Percentiles rank a stretch among this genome's conserved stretches.
Evolutionary conservation across 192 early-diverging fungal species (phyloP).

Genomic region (Dissophora ornata): DNA sequence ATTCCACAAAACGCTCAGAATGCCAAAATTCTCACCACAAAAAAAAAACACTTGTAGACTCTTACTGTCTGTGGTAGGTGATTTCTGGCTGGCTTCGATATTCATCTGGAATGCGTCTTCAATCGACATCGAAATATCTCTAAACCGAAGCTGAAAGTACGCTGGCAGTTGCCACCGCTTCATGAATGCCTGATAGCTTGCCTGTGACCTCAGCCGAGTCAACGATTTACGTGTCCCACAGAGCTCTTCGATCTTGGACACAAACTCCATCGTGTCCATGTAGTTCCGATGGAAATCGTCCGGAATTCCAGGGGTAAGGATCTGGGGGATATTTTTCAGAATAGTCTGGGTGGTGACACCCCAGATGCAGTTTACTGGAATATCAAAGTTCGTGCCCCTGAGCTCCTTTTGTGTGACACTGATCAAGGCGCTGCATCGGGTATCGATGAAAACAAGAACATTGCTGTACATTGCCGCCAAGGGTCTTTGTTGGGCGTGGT

Average conservation of each 20-base stretch:
- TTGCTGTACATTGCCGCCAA: slow-evolving; percentile 67
- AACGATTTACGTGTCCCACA: slow-evolving; percentile 58
- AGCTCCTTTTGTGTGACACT: slow-evolving; percentile 67
- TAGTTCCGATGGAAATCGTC: slow-evolving; percentile 78
- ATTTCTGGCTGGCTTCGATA: slow-evolving; percentile 3
- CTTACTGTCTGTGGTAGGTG: slow-evolving; percentile 16
- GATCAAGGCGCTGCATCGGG: slow-evolving; percentile 62
- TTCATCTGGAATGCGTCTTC: slow-evolving; percentile 53
- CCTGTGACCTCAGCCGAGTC: slow-evolving; percentile 59
- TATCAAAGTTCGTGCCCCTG: slow-evolving; percentile 70
- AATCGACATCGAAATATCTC: slow-evolving; percentile 57
- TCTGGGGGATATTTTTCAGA: slow-evolving; percentile 57
- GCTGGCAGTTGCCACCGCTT: slow-evolving; percentile 69
- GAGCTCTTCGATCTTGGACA: slow-evolving; percentile 60
- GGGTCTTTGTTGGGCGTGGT: slow-evolving; percentile 9
- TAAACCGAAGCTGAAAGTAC: slow-evolving; percentile 71
- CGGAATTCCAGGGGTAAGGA: slow-evolving; percentile 73
- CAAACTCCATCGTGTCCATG: slow-evolving; percentile 65
- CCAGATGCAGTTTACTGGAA: slow-evolving; percentile 74
- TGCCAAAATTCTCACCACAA: no score
- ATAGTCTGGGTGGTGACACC: slow-evolving; percentile 60
- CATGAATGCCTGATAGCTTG: slow-evolving; percentile 66
- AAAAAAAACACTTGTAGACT: no score
- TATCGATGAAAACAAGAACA: slow-evolving; percentile 64
- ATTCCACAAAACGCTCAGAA: no score